Conservation (phyloP, 2,329 filamentous ascomycete species). For the Aspergillus aculeatus region DNA sequence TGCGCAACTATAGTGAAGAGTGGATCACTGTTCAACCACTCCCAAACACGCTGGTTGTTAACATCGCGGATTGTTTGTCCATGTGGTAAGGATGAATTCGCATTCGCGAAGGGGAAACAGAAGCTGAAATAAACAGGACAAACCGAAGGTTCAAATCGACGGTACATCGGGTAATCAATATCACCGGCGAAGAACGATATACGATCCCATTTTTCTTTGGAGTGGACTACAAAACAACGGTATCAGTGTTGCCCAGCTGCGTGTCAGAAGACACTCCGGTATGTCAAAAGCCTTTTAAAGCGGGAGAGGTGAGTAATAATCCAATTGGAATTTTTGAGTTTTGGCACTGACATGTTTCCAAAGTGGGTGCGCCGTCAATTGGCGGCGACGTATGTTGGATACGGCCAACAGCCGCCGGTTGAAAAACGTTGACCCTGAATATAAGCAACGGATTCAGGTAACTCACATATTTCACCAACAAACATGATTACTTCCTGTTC, state of each 20-base stretch:
- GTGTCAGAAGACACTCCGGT: slow-evolving; percentile 14
- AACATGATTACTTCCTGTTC: too few relatives aligned
- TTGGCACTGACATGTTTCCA: neutral
- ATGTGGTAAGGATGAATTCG: slow-evolving; percentile 18
- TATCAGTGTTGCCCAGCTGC: slow-evolving; percentile 23
- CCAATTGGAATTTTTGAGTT: neutral
- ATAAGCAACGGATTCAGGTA: too few relatives aligned
- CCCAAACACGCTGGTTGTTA: slow-evolving; percentile 29
- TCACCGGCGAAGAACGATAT: slow-evolving; percentile 39
- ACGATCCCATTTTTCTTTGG: slow-evolving; percentile 45
- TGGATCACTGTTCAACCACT: slow-evolving; percentile 28
- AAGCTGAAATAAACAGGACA: slow-evolving; percentile 26
- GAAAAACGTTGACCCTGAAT: neutral
- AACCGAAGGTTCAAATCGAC: slow-evolving; percentile 43
- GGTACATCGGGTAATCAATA: slow-evolving; percentile 42
- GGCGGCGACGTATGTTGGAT: neutral
- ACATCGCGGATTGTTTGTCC: slow-evolving; percentile 34
- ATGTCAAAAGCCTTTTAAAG: slow-evolving; percentile 20
- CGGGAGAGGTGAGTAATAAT: slow-evolving; percentile 20
- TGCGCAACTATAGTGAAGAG: slow-evolving; percentile 32
- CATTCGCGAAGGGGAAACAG: neutral
- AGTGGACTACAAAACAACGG: slow-evolving; percentile 41
- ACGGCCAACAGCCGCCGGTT: neutral
- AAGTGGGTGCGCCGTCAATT: slow-evolving; percentile 4
- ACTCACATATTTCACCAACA: too few relatives aligned